Base-by-base conservation (phyloP, 78 protist genomes). In the Speleostelium caveatum region DNA sequence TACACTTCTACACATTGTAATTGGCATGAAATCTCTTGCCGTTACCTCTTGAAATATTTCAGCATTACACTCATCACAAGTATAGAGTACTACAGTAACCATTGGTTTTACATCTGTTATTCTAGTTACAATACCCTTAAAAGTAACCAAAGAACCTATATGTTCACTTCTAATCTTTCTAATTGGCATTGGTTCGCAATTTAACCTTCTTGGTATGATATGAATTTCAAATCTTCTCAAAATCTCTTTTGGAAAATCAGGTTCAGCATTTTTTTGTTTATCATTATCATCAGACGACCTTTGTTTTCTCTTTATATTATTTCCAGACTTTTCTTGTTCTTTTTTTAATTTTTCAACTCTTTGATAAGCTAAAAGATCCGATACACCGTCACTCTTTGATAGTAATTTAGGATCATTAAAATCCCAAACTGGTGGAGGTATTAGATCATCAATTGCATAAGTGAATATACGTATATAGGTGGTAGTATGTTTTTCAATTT, bases 11-110 rank as follows among this genome's bases (percentile, higher is more conserved):
- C 98, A 96, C 26, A 6, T 2, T 21, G 6, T 1, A 30, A 93
- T 67, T 16, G 97, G 97, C 89, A 80, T 68, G 41, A 90, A 94
- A 28, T 85, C 88, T 7, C 86, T 59, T n/a, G 83, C 38, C 0
- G 60, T 63, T 3, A 97, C 96, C 96, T 92, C 97, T 76, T 99
- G 99, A 93, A 95, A 98, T 22, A 93, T 30, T 58, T 98, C 99
- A 8, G 21, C 66, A 33, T 89, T 96, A 92, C 99, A 98, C 39
- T 16, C 17, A 41, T 96, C 99, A 86, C 99, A 99, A 14, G 97
- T 87, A 95, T 98, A 99, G 32, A 99, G 98, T 22, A 98, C 99
- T 7, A 98, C 98, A 2, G 36, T 6, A 5, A 97, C 71, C 80
- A 73, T 61, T 32, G 99, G 99, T 76, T 95, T 90, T 14, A 98